Base-by-base conservation (phyloP, 1,284 basidiomycete genomes). In the Puccinia polysora region DNA sequence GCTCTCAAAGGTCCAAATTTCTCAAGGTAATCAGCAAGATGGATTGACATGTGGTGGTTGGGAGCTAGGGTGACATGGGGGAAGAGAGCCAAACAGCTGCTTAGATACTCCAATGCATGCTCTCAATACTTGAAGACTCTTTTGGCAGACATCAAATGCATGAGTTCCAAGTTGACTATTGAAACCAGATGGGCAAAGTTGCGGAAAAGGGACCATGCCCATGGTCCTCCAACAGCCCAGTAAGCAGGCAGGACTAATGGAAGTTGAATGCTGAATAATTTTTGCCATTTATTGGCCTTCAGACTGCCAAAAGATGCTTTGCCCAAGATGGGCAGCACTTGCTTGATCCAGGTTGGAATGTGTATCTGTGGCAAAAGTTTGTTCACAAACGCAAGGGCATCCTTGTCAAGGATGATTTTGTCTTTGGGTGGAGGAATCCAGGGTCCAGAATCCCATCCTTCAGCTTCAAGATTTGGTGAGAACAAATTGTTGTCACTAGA, bases 221-320 rank as follows among this genome's bases (percentile, higher is more conserved):
- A 6, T 0, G 49, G 50, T n/a, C 50, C 50, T 20, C 38, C 50
- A 18, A 23, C 12, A 15, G 45, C 36, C 59, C 59, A 71, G n/a
- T 53, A 63, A 7, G 63, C 58, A 7, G 69, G 58, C 5, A 71
- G 32, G 5, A 63, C 25, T 8, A 71, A 23, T 5, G 59, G 59
- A 1, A 71, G 59, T 34, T 63, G 59, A 20, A 76, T 70, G 6
- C 68, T 72, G 4, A 52, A 40, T 4, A 74, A 12, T 3, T 62
- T 62, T 7, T 71, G 53, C 68, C 75, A 76, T 52, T 76, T 74
- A 23, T 75, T 65, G 2, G 75, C 75, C 45, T 70, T 74, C 2
- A 75, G 73, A 25, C 50, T 50, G 20, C 73, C 75, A 56, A 74
- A 70, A 0, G 47, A 49, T 7, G 53, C 53, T 14, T 62, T 58